Evolutionary conservation across 2,329 filamentous ascomycete genomes (phyloP), one percentile per base, ranked within the genome.

Genomic region (Nemania sp.): DNA sequence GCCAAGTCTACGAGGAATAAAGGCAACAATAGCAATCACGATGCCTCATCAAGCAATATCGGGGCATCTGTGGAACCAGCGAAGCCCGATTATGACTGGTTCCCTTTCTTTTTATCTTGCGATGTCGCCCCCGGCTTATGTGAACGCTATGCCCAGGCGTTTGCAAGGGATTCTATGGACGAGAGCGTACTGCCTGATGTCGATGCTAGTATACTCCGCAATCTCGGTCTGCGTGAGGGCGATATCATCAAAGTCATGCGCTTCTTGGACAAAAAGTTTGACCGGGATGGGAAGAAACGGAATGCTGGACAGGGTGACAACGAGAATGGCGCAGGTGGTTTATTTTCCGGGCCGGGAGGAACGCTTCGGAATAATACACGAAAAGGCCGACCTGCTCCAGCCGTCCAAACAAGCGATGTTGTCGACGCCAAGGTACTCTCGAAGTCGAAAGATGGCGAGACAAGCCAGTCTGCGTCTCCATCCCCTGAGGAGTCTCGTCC

Each of bases 191-290:
- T 97, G 54, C 89, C 91, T 3, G 94, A 97, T 65, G 93, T 99
- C 45, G 90, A 92, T 51, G 84, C 90, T 5, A 84, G 82, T 56
- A 84, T 93, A 15, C 77, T 99, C 42, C 86, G 94, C 34, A 96
- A 89, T 12, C 77, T 99, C 36, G 94, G 94, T n/a, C 73, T 99
- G 43, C 92, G 95, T 56, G 94, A 97, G 72, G 94, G 94, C 22
- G 94, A 99, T 70, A 96, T 97, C 54, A 84, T 99, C 66, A 92
- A 96, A 59, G 90, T 99, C 6, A 97, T 94, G 85, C 92, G 93
- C 60, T 83, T 82, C 64, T 73, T 99, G 51, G 93, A 99, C 70
- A 82, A 79, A 68, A 94, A 90, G 69, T 96, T 83, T 68, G 82
- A 80, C 44, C 86, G 92, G 31, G 82, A 78, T 41, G 80, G 80